Conservation (phyloP, 148 eudicot species). For the Heliosperma pusillum region DNA sequence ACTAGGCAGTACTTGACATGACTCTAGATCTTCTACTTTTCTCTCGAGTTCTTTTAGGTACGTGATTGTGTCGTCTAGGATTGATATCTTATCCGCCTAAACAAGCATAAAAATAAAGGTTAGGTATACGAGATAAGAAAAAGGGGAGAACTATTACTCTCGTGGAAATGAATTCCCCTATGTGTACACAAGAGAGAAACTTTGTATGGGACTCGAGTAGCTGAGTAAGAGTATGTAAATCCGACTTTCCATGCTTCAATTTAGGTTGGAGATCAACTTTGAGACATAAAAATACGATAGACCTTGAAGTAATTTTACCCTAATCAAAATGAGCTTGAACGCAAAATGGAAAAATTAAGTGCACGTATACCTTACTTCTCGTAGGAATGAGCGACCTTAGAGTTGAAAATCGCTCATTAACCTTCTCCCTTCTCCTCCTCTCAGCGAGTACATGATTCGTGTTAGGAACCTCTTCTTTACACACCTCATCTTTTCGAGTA, state of each 20-base stretch:
- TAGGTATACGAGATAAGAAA: not conserved
- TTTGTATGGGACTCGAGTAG: too few species aligned
- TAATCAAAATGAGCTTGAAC: not conserved
- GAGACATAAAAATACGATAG: too few species aligned
- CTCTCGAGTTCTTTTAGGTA: constrained; percentile 59
- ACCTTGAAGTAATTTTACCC: too few species aligned
- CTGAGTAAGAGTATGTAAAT: too few species aligned
- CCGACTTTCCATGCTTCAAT: too few species aligned
- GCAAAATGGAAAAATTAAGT: not conserved
- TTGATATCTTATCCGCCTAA: constrained; percentile 68
- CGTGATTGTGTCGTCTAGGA: constrained; percentile 65
- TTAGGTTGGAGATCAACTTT: too few species aligned
- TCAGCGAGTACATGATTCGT: constrained; percentile 47
- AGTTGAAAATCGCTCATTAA: constrained; percentile 50
- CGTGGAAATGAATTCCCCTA: not conserved
- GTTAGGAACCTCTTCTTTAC: constrained; percentile 30
- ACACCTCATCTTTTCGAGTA: constrained; percentile 13
- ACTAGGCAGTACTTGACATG: constrained; percentile 30
- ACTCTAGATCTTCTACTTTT: constrained; percentile 46
- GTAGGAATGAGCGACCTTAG: constrained; percentile 64
- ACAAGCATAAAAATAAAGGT: not conserved
- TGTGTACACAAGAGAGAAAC: too few species aligned
- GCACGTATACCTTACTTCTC: constrained; percentile 47
- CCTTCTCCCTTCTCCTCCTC: constrained; percentile 51
- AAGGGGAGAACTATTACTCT: not conserved